Conservation (phyloP, 2,329 filamentous ascomycete genomes). For the Fusarium redolens region DNA sequence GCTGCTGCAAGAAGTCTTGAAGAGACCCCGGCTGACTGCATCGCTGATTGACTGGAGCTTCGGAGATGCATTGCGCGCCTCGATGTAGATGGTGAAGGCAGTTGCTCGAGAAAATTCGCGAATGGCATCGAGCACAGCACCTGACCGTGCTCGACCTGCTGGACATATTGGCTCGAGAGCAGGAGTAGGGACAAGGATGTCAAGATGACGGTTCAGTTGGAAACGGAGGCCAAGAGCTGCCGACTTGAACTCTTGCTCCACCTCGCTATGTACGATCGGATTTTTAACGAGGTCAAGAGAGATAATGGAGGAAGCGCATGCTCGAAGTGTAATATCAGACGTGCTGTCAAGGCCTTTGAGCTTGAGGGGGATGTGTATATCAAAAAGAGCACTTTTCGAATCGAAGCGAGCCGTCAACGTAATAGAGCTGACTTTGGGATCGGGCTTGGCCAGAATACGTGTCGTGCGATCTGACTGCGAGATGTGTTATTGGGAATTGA, state of each 20-base stretch:
- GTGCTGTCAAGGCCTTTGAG: constrained; percentile 17
- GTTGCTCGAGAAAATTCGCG: constrained; percentile 14
- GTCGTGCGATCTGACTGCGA: neutral
- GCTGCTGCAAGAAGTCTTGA: neutral
- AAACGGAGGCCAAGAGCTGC: constrained; percentile 3
- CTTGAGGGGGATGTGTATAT: constrained; percentile 17
- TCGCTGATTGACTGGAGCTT: constrained; percentile 16
- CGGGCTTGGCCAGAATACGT: neutral
- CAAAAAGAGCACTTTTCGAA: neutral
- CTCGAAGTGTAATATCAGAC: neutral
- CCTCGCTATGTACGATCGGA: neutral
- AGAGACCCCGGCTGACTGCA: neutral
- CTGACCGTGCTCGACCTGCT: constrained; percentile 11
- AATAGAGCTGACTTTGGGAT: constrained; percentile 6
- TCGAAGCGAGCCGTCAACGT: constrained; percentile 5
- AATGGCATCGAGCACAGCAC: constrained; percentile 23
- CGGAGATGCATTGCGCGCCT: neutral
- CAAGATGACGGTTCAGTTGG: neutral
- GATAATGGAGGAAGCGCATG: constrained; percentile 9
- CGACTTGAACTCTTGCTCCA: constrained; percentile 13
- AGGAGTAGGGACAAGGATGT: constrained; percentile 1
- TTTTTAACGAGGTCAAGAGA: constrained; percentile 1
- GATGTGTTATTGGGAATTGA: neutral
- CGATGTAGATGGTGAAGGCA: constrained; percentile 20
- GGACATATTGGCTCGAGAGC: constrained; percentile 13